Evolutionary conservation across 108 stramenopile species (phyloP).

Genomic region (Cyclostephanos tholiformis): DNA sequence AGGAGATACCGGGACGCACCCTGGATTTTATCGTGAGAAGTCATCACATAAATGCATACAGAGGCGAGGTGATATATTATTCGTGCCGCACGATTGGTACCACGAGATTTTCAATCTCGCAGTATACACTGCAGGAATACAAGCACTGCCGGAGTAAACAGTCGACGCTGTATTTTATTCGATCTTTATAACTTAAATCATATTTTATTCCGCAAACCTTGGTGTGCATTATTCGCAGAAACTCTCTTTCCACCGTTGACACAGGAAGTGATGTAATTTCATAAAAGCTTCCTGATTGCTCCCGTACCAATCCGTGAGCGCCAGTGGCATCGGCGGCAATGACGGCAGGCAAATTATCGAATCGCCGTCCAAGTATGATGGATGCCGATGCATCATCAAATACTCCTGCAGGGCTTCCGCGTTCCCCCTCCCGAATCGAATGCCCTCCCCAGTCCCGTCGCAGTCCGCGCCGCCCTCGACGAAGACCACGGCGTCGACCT

Average conservation of each 20-base stretch:
- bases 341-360: slow-evolving; percentile 75
- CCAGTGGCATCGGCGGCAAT: slow-evolving; percentile 68
- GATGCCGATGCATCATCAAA: slow-evolving; percentile 31
- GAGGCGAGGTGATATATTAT: slow-evolving; percentile 40
- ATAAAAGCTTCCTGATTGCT: slow-evolving; percentile 27
- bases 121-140: slow-evolving; percentile 39
- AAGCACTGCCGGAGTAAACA: slow-evolving; percentile 35
- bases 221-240: background rate
- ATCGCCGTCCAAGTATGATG: slow-evolving; percentile 30
- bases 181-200: background rate
- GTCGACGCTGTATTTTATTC: background rate
- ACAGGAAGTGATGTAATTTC: slow-evolving; percentile 29
- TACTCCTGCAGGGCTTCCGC: slow-evolving; percentile 64
- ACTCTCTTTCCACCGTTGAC: background rate
- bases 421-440: slow-evolving; percentile 51
- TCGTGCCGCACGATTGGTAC: slow-evolving; percentile 48
- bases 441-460: slow-evolving; percentile 21
- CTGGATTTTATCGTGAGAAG: slow-evolving; percentile 35
- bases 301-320: slow-evolving; percentile 75
- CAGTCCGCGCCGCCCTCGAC: slow-evolving; percentile 53
- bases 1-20: slow-evolving; percentile 29
- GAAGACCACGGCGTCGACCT: slow-evolving; percentile 76
- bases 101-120: slow-evolving; percentile 50
- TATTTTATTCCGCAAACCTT: background rate
- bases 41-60: slow-evolving; percentile 52